A percentile compares a stretch with the other conserved stretches of the same genome.
These are phyloP conservation scores for Botryotinia convoluta DNA, from an alignment of 2,329 filamentous ascomycete species.

Conservation along the genomic window DNA sequence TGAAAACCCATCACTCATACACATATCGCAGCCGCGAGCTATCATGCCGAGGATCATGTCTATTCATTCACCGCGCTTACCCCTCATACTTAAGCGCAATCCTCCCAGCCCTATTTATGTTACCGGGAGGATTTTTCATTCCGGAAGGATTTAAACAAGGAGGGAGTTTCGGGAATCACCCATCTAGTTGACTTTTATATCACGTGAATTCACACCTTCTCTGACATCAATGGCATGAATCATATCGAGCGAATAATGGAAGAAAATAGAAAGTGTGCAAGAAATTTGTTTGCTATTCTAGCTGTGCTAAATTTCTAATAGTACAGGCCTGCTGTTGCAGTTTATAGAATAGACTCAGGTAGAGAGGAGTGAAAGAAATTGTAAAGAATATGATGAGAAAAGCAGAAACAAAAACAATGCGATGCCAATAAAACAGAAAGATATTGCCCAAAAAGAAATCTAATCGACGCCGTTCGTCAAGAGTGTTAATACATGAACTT, in stretches of 20 bases:
- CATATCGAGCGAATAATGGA: background rate
- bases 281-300: background rate
- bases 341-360: background rate
- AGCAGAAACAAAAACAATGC: background rate
- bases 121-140: slow-evolving; percentile 1
- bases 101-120: background rate
- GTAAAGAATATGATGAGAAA: background rate
- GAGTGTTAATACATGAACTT: background rate
- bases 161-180: background rate
- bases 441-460: background rate
- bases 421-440: background rate
- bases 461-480: background rate
- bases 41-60: background rate
- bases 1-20: background rate
- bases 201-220: background rate
- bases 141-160: background rate
- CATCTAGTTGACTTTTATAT: no score
- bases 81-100: background rate
- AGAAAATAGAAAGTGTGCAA: background rate
- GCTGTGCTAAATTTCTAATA: background rate
- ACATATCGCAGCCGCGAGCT: background rate
- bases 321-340: background rate
- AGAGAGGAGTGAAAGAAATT: background rate
- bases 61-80: background rate
- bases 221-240: background rate